Evolutionary conservation across 305 asterid species (phyloP), one percentile per base, ranked within the genome.

Genomic region (Striga hermonthica): DNA sequence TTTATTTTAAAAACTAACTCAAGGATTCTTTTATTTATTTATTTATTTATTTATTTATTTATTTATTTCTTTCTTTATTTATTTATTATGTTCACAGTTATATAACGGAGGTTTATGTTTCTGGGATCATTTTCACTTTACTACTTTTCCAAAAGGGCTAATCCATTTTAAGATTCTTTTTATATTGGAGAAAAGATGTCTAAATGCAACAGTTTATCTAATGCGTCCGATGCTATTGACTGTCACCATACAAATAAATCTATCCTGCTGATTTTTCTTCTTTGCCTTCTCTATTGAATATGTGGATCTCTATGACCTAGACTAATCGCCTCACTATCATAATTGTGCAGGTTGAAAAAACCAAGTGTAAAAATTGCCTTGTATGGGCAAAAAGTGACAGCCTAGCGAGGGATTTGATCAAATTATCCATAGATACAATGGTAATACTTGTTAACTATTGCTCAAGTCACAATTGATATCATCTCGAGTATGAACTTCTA

Each of bases 351-450:
- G 81, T 90, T 41, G 75, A 81, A 74, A 86, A 75, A 62, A 74
- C 85, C 60, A 73, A 81, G 54, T 93, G 95, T 65, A 79, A 66
- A 78, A 93, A 87, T 76, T 93, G 97, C 68, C 67, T 90, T 71
- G 78, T 93, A 63, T 93, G 98, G 97, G 90, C 98, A 28, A 93
- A 93, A 86, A 93, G 96, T 74, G 98, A 93, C 79, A 83, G 72
- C 57, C 85, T 93, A 62, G 95, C 88, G 16, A 86, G 96, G 83
- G 95, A 90, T 62, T 74, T 88, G 14, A 81, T 84, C 55, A 84
- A 76, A 70, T 68, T 79, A 61, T 83, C 97, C 37, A 62, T 74
- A 14, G 80, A 84, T 82, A 72, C 81, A 48, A 73, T 31, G 90
- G 98, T 93, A 82, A 77, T 55, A 70, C 40, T 68, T 36, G 70